phyloP scores from a whole-genome alignment of 352 stramenopile genomes.

The Globisporangium cederbergense region DNA sequence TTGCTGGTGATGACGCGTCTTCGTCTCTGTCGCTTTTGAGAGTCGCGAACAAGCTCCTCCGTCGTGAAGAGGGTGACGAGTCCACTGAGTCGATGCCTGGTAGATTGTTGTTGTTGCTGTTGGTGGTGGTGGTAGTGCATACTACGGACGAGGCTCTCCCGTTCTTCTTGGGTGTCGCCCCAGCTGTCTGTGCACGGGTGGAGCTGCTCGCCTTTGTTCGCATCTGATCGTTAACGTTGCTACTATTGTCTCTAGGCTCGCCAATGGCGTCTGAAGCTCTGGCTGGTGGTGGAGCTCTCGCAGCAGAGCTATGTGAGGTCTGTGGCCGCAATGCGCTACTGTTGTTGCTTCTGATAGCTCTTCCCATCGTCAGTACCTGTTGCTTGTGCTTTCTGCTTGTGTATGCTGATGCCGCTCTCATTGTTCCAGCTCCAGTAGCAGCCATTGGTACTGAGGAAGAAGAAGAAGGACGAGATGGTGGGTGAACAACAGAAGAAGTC shows the following conservation, averaged over 20 bases:
- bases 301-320: constrained; percentile 12
- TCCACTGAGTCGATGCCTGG: neutral
- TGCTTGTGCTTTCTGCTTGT: constrained; percentile 46
- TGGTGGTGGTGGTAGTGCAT: neutral
- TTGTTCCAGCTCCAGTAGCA: constrained; percentile 6
- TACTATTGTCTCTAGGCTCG: neutral
- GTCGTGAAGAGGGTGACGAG: too few species aligned
- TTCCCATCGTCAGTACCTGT: constrained; percentile 31
- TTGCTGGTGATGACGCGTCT: neutral
- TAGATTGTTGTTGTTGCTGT: neutral
- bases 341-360: constrained; percentile 4
- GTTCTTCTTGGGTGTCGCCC: constrained; percentile 12
- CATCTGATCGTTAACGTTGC: constrained; percentile 5
- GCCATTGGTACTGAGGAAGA: constrained; percentile 11
- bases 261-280: neutral
- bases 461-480: constrained; percentile 33
- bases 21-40: constrained; percentile 1
- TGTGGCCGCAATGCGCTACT: constrained; percentile 21
- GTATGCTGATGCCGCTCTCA: constrained; percentile 13
- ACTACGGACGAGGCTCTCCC: neutral
- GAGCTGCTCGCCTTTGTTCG: constrained; percentile 10
- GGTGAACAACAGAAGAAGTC: neutral
- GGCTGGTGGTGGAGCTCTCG: neutral
- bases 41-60: constrained; percentile 1
- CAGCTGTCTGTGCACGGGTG: constrained; percentile 27